Base-by-base conservation (phyloP, 2,329 filamentous ascomycete species). In the Aspergillus sp. region DNA sequence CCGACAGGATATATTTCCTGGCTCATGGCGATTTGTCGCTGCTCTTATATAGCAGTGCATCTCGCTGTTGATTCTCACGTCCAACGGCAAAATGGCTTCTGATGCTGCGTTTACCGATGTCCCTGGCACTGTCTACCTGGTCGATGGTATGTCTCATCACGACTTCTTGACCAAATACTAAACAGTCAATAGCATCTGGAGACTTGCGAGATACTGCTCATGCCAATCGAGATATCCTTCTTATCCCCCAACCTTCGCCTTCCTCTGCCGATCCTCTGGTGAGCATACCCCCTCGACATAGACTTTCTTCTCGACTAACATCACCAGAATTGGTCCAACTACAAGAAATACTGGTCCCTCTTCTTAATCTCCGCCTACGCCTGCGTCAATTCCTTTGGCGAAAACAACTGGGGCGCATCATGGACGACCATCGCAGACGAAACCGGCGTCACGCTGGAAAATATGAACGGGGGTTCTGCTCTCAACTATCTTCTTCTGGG, bases 401-500 rank as follows among this genome's bases (percentile, higher is more conserved):
- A 70, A 44, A 71, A 69, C 40, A 66, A 64, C 32, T 59, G 65
- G 33, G 67, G 67, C n/a, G 66, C 67, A 11, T 64, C 66, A 36
- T 70, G 67, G 67, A 69, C 66, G 0, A 61, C 62, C 8, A 64
- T 71, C n/a, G 62, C 65, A 7, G 49, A 60, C 2, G 64, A 70
- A 6, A 68, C 66, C 0, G 58, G 60, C 7, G 66, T 70, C 12
- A 60, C 54, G 1, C 43, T 71, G 26, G 60, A 54, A n/a, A 63
- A 70, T 44, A 65, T 71, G 62, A 69, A 69, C 43, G 66, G 65
- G 6, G 66, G 65, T 29, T 64, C 62, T 27, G 67, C 68, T 1
- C 48, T 71, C 6, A 69, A 69, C 40, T 70, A 70, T 40, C 58
- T 70, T 3, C 58, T 70, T 6, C 51, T 70, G 19, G 67, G 66